Conservation (phyloP, 768 basidiomycete genomes). For the Boletus tylopilopsis region DNA sequence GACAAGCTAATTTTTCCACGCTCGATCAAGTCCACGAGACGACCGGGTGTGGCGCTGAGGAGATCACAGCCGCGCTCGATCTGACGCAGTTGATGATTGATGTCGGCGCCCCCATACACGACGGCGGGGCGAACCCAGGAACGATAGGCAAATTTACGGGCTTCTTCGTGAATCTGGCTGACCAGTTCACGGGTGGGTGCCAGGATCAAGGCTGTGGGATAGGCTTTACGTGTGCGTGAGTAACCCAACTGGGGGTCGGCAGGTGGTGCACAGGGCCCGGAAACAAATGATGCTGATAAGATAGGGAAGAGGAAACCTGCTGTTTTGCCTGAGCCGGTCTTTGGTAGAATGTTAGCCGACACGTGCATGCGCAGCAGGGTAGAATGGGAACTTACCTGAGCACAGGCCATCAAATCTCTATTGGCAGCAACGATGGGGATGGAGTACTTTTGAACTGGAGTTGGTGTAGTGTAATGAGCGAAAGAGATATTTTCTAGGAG, state of each 20-base stretch:
- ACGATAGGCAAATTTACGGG: slow-evolving; percentile 97
- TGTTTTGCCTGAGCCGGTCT: slow-evolving; percentile 99
- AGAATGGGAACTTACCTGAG: slow-evolving; percentile 54
- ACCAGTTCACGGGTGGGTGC: slow-evolving; percentile 99
- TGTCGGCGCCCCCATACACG: slow-evolving; percentile 98
- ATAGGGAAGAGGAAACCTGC: slow-evolving; percentile 99
- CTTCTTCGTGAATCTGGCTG: slow-evolving; percentile 98
- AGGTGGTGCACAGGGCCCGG: slow-evolving; percentile 76
- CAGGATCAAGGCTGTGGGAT: slow-evolving; percentile 94
- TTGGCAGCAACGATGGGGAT: slow-evolving; percentile 93
- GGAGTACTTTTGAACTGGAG: slow-evolving; percentile 99
- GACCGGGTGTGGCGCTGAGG: slow-evolving; percentile 94
- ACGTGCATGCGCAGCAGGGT: slow-evolving; percentile 8
- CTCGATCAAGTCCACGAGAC: slow-evolving; percentile 97
- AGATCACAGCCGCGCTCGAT: slow-evolving; percentile 98
- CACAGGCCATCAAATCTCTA: slow-evolving; percentile 92
- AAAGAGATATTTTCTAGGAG: slow-evolving; percentile 92
- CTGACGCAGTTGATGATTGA: slow-evolving; percentile 87
- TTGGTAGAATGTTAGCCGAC: slow-evolving; percentile 23
- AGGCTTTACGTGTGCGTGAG: slow-evolving; percentile 79
- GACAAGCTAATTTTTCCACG: slow-evolving; percentile 94
- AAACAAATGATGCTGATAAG: slow-evolving; percentile 84
- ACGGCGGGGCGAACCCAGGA: slow-evolving; percentile 99
- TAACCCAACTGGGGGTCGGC: slow-evolving; percentile 49
- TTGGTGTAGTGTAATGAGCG: slow-evolving; percentile 93